Base-by-base conservation (phyloP, 805 yeast species). In the Starmerella apis region DNA sequence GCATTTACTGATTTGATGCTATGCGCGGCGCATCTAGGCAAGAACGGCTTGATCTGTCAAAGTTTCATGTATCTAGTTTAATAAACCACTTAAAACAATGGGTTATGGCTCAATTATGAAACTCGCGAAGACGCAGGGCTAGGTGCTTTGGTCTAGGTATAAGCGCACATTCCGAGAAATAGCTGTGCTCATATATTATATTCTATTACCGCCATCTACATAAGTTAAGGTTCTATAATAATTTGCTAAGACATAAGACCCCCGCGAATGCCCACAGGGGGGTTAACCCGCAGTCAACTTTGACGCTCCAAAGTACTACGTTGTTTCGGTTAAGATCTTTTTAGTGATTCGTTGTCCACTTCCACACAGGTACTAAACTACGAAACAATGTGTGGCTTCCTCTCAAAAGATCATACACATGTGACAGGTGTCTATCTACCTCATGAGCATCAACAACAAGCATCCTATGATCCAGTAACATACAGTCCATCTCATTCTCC, bases 211-310 rank as follows among this genome's bases (percentile, higher is more conserved):
- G 44, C 44, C 33, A 41, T 41, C 11, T 41, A 41, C 44, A 41
- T 41, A 41, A 27, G 31, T 41, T 41, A 41, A 41, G 23, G 44
- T 41, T 41, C 33, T 41, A 25, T 41, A 27, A 41, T 41, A 41
- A 37, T 27, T 24, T 27, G 24, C 16, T 41, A 19, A 27, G 23
- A 38, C 33, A 41, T 41, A 41, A 41, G 23, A 41, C 44, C 44
- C n/a, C 33, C 16, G 14, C 24, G 23, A 25, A 4, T 32, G 22
- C 32, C 33, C 33, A 25, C 24, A 18, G n/a, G 3, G 19, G 24
- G 4, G 27, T 38, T 31, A 41, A 8, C 8, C 10, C 32, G 43
- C 30, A 14, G 18, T 20, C 13, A 18, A 38, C 25, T 24, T n/a
- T 24, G 13, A 10, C 6, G 25, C 22, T 38, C 31, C 10, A n/a